A percentile compares a stretch with the other conserved stretches of the same genome.
Evolutionary conservation across 768 basidiomycete genomes (phyloP).

Genomic region (Lentinula boryana): DNA sequence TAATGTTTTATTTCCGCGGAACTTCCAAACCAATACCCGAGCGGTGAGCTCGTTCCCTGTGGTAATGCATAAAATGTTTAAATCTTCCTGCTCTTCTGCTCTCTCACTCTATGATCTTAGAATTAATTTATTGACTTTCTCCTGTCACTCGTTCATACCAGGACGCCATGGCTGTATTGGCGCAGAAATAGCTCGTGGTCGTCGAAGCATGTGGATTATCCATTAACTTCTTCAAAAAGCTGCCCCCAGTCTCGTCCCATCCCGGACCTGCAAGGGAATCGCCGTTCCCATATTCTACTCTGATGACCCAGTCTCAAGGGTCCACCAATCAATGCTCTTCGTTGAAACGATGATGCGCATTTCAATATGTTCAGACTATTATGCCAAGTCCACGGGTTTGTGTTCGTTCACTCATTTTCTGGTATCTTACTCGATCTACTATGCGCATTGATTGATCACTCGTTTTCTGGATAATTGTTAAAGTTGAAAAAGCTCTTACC

Average conservation of each 20-base stretch:
- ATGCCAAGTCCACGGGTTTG: slow-evolving; percentile 5
- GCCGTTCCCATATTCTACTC: neutral
- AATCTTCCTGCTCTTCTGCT: no score
- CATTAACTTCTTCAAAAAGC: neutral
- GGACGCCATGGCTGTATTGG: neutral
- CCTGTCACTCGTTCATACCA: no score
- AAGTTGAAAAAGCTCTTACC: neutral
- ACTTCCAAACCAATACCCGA: no score
- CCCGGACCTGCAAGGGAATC: neutral
- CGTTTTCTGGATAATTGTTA: neutral
- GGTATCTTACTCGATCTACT: neutral
- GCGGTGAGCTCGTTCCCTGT: no score
- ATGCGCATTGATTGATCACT: neutral
- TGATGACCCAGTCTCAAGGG: neutral
- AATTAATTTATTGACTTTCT: no score
- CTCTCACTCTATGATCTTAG: no score
- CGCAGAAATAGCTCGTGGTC: slow-evolving; percentile 1
- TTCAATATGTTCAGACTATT: neutral
- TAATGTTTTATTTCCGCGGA: neutral
- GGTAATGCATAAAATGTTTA: no score
- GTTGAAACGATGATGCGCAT: neutral
- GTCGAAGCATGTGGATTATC: neutral
- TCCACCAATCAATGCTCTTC: neutral
- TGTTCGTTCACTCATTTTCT: neutral
- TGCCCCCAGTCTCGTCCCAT: neutral